These are phyloP conservation scores for Solanum corneliomulleri DNA, from an alignment of 257 asterid genomes.

Conservation along the genomic window DNA sequence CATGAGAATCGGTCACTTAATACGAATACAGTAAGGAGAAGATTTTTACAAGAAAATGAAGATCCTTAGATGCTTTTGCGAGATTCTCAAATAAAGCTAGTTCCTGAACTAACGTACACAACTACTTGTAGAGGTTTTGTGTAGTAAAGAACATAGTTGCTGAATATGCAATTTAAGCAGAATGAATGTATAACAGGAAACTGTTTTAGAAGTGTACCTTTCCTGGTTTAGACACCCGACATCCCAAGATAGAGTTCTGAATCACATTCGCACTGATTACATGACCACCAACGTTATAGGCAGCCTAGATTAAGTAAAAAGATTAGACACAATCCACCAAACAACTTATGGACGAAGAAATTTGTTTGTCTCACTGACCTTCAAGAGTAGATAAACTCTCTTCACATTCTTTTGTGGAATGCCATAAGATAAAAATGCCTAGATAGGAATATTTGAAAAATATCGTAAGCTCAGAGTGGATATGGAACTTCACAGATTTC, in stretches of 20 bases:
- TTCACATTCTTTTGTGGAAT: slow-evolving; percentile 75
- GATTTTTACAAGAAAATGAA: neutral
- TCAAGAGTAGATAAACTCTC: slow-evolving; percentile 67
- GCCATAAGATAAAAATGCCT: slow-evolving; percentile 89
- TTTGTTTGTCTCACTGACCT: slow-evolving; percentile 36
- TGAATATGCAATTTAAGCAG: neutral
- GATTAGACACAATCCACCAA: slow-evolving; percentile 14
- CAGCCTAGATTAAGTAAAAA: slow-evolving; percentile 44
- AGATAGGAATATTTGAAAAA: neutral
- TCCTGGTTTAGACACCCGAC: slow-evolving; percentile 68
- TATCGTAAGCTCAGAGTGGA: neutral
- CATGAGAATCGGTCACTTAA: neutral
- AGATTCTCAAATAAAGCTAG: neutral
- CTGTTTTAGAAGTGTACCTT: slow-evolving; percentile 37
- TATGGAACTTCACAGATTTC: neutral
- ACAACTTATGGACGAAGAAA: neutral
- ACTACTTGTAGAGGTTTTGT: neutral
- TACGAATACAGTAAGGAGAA: no score
- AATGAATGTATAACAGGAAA: neutral
- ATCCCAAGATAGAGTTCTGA: slow-evolving; percentile 70
- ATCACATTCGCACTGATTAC: slow-evolving; percentile 66
- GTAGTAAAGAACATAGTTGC: neutral
- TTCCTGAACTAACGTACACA: neutral
- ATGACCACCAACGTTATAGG: slow-evolving; percentile 84
- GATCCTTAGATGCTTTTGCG: neutral